These are phyloP conservation scores for Athelia sp. DNA, from an alignment of 1,284 basidiomycete species.

Conservation along the genomic window DNA sequence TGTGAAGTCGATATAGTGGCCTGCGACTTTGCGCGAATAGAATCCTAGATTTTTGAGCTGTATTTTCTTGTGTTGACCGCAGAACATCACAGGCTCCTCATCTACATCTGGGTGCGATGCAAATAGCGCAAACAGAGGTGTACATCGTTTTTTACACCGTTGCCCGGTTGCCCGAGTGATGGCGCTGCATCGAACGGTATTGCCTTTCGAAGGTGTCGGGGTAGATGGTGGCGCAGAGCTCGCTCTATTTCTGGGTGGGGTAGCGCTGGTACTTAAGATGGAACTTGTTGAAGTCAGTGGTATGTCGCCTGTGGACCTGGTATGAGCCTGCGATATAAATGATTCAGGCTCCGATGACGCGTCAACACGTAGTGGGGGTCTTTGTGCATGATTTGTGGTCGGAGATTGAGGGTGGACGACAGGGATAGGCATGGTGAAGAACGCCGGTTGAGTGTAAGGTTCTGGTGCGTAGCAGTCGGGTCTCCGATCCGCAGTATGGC, in stretches of 20 bases:
- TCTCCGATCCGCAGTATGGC: neutral
- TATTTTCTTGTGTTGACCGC: constrained; percentile 63
- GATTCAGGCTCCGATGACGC: constrained; percentile 11
- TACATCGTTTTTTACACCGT: constrained; percentile 47
- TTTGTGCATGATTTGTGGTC: constrained; percentile 59
- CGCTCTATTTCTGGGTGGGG: constrained; percentile 17
- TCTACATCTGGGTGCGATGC: constrained; percentile 28
- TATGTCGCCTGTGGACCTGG: constrained; percentile 4
- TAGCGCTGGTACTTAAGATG: constrained; percentile 5
- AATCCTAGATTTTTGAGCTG: constrained; percentile 44
- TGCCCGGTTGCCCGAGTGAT: constrained; percentile 61
- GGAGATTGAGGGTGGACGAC: constrained; percentile 31
- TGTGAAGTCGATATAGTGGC: constrained; percentile 50
- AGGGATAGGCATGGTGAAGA: constrained; percentile 37
- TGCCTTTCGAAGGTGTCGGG: constrained; percentile 19
- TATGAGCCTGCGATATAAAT: constrained; percentile 15
- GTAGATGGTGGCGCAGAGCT: constrained; percentile 26
- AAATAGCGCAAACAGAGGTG: constrained; percentile 35
- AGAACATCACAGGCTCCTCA: constrained; percentile 44
- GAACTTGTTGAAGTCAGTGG: constrained; percentile 8
- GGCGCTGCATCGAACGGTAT: constrained; percentile 51
- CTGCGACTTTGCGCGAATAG: constrained; percentile 45
- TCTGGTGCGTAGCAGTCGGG: neutral
- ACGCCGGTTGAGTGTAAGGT: constrained; percentile 18
- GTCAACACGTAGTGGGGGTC: constrained; percentile 12